Evolutionary conservation across 2,329 filamentous ascomycete species (phyloP).

Genomic region (Pseudocercospora fijiensis): DNA sequence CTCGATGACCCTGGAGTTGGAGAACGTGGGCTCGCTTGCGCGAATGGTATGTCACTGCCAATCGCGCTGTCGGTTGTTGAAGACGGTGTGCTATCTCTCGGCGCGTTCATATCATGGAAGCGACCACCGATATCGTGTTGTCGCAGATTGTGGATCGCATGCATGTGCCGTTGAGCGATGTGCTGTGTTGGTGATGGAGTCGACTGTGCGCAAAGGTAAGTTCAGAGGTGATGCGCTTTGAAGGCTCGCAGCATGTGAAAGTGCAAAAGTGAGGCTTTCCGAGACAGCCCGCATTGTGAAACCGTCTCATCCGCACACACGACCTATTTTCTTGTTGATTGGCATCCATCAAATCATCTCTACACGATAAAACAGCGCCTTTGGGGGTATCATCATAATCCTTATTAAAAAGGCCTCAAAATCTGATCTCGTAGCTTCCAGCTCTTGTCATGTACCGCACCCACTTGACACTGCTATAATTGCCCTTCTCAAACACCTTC

Average conservation of each 20-base stretch:
- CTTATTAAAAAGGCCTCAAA: slow-evolving; percentile 9
- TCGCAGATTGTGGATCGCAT: neutral
- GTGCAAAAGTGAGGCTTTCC: neutral
- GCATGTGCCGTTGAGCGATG: neutral
- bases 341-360: neutral
- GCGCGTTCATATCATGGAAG: neutral
- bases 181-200: neutral
- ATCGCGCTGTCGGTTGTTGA: neutral
- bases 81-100: neutral
- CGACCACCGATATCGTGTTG: neutral
- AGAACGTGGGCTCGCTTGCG: neutral
- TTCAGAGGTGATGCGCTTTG: neutral
- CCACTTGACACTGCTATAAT: slow-evolving; percentile 99
- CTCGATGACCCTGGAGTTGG: neutral
- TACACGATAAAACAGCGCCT: neutral
- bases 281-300: neutral
- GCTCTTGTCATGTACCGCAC: slow-evolving; percentile 98
- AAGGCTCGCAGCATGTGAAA: neutral
- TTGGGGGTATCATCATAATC: neutral
- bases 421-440: slow-evolving; percentile 86
- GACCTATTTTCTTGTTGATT: neutral
- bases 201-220: neutral
- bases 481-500: slow-evolving; percentile 99
- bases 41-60: neutral
- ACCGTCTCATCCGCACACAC: neutral